Base-by-base conservation (phyloP, 1,284 basidiomycete genomes). In the Cryptococcus jaspeensis region DNA sequence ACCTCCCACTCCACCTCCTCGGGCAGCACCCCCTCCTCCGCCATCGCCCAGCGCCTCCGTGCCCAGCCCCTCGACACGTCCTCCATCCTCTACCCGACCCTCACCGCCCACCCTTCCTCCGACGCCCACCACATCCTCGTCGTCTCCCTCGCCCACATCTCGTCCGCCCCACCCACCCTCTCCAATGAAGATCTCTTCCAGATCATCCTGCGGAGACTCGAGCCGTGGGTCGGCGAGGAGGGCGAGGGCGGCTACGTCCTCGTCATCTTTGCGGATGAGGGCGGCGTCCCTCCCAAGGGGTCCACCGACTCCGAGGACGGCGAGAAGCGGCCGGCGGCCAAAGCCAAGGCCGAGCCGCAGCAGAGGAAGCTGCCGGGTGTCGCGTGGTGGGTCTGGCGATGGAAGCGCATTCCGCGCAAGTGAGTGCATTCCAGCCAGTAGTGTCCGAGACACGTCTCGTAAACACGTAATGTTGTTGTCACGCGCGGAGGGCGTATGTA, bases 171-270 rank as follows among this genome's bases (percentile, higher is more conserved):
- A 2, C 35, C 54, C 1, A 46, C 53, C 3, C 44, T 70, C 35
- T 61, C 42, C 7, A 64, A 71, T 45, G 71, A 71, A 16, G 61
- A 66, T 32, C 52, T 73, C 5, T 68, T 70, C 46, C 53, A 60
- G 4, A 59, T 58, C 1, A 32, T 71, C 5, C 51, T 70, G 23
- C 39, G 58, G 15, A 58, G 65, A 23, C 56, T 73, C 8, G 71
- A 73, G 40, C 70, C 69, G 2, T 71, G 68, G 69, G 69, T 68
- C 18, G 71, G 70, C 15, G 69, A 73, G 44, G 69, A 70, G 39
- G 64, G 60, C 25, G 65, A 65, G 23, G 67, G 65, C 2, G 67
- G 62, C 0, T 75, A 75, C 53, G 62, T 66, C n/a, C 53, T 75
- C 42, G 44, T 74, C 13, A 60, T 75, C 9, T 59, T 75, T 11